Evolutionary conservation across 352 stramenopile species (phyloP), one percentile per base, ranked within the genome.

Genomic region (Detonula confervacea): DNA sequence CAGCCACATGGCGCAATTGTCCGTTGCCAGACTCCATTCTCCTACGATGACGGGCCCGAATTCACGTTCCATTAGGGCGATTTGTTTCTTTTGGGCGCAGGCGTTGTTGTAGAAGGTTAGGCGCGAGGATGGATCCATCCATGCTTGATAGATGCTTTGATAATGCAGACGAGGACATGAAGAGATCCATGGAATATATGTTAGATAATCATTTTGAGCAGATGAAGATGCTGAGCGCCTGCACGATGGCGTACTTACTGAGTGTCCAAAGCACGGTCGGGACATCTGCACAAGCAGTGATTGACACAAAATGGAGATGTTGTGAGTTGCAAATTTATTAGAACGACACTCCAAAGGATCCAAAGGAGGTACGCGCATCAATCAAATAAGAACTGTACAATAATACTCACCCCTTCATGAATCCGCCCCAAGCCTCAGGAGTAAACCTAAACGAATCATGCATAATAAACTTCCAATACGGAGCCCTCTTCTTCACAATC

Each of bases 361-460:
- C n/a, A n/a, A n/a, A n/a, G n/a, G n/a, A n/a, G n/a, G n/a, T n/a
- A n/a, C n/a, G n/a, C n/a, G n/a, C n/a, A n/a, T n/a, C n/a, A 29
- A 46, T 22, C 12, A 18, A 47, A 12, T 47, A 5, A 73, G 89
- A 92, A 66, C 92, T 60, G 0, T 94, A 74, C 2, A 85, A 87
- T 61, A 14, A 61, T 24, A 83, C 73, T 73, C 73, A 89, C 64
- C 85, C 88, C 60, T 60, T 80, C 90, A 95, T 95, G 62, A 95
- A 95, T 24, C 91, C 90, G 74, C 90, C 90, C 92, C 92, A 96
- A 47, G 92, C 76, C 33, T 87, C 79, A 0, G 87, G 61, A 81
- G 92, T 89, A 66, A 98, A 98, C 51, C 95, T 92, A 87, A 98
- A 98, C 52, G 94, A 97, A 88, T 98, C 96, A 87, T 98, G 96